Evolutionary conservation across 176 grass and related monocot species (phyloP), one percentile per base, ranked within the genome.

Genomic region (Oryza rufipogon): DNA sequence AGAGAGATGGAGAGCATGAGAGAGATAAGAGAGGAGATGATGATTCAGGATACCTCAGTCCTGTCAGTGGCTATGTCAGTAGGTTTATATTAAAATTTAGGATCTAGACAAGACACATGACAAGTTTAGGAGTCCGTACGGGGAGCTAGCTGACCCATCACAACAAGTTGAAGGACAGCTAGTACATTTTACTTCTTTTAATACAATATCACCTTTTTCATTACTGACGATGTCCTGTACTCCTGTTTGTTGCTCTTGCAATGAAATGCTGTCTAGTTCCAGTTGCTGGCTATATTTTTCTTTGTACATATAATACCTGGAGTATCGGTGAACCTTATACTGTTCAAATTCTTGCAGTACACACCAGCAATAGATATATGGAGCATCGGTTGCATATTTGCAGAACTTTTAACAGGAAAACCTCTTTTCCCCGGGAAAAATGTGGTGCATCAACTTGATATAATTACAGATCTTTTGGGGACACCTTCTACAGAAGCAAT

Each of bases 351-450:
- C 28, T 86, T 86, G 71, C 85, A 93, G 91, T 96, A 96, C 66
- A 96, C 93, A 19, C 91, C 93, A 66, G 93, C 93, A 33, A 96
- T 96, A 83, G 93, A 96, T 82, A 91, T 92, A 46, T 96, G 93
- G 93, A 92, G 93, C 64, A 96, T 96, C 39, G 93, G 93, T 3
- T 95, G 93, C 65, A 95, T 95, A 73, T 95, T 95, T 84, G 76
- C 93, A 2, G 93, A 95, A 66, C 80, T 95, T 15, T 82, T 95
- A 71, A 95, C 93, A 22, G 90, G 93, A 61, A 95, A 85, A 46
- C 88, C 93, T 60, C 80, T 95, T 8, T 95, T 95, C 26, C 93
- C 93, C 20, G 93, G 93, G 11, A 95, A 95, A 82, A 95, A 95
- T 86, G 89, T 94, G 54, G 89, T 94, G 4, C 92, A 94, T 58